phyloP scores from a whole-genome alignment of 2,329 filamentous ascomycete genomes.

The Hypoxylon sp. region DNA sequence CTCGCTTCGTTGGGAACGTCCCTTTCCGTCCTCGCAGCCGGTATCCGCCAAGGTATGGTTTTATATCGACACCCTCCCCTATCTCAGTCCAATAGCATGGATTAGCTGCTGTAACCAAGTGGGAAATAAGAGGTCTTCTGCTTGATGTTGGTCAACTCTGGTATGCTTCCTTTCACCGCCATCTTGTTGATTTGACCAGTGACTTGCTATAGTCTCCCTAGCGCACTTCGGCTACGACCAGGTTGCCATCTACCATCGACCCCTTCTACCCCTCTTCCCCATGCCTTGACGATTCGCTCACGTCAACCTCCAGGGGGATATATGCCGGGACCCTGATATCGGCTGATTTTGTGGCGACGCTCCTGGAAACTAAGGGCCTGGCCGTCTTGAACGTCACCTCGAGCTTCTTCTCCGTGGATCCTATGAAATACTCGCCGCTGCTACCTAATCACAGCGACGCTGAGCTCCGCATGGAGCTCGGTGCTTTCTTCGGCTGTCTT shows the following conservation, averaged over 20 bases:
- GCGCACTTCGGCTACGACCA: slow-evolving; percentile 32
- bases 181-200: slow-evolving; percentile 19
- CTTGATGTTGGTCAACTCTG: slow-evolving; percentile 26
- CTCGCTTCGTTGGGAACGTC: background rate
- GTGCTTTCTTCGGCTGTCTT: slow-evolving; percentile 63
- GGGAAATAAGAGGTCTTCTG: slow-evolving; percentile 31
- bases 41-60: slow-evolving; percentile 6
- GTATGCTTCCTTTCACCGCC: slow-evolving; percentile 26
- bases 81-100: slow-evolving; percentile 22
- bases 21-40: slow-evolving; percentile 1
- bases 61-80: slow-evolving; percentile 18
- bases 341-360: slow-evolving; percentile 24
- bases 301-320: slow-evolving; percentile 14
- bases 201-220: slow-evolving; percentile 30
- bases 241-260: slow-evolving; percentile 17
- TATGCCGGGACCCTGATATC: slow-evolving; percentile 29
- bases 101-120: slow-evolving; percentile 15
- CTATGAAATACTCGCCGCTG: slow-evolving; percentile 4
- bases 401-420: slow-evolving; percentile 33
- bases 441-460: slow-evolving; percentile 24
- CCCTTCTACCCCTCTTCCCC: slow-evolving; percentile 10
- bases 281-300: slow-evolving; percentile 16
- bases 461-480: slow-evolving; percentile 56
- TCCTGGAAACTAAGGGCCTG: slow-evolving; percentile 24
- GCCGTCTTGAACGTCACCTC: slow-evolving; percentile 31